phyloP scores from a whole-genome alignment of 73 alveolate species.

The Tetrahymena elliotti region DNA sequence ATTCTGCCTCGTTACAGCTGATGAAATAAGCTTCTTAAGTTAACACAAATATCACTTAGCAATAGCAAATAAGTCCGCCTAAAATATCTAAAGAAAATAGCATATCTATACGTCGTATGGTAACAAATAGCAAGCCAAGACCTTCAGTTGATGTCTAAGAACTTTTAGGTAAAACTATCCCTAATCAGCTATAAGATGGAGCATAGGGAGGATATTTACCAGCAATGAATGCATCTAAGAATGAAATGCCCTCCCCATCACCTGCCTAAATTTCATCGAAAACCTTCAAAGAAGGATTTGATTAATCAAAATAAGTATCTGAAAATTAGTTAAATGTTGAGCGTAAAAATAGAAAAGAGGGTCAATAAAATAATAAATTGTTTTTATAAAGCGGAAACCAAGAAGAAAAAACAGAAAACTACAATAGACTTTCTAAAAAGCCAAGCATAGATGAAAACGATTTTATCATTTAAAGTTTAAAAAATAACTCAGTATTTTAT shows the following conservation, averaged over 20 bases:
- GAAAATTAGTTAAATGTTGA: background rate
- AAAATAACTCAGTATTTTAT: constrained; percentile 23
- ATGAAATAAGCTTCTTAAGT: background rate
- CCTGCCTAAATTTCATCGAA: background rate
- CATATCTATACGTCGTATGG: background rate
- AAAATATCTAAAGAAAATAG: background rate
- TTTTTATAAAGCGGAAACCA: constrained; percentile 16
- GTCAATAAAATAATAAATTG: constrained; percentile 2
- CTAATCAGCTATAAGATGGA: background rate
- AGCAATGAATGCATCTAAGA: background rate
- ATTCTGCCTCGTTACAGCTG: background rate
- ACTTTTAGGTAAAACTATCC: background rate
- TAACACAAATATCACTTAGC: background rate
- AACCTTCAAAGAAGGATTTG: background rate
- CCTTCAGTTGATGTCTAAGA: background rate
- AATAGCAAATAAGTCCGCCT: background rate
- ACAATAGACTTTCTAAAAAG: background rate
- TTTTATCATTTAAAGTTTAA: constrained; percentile 8
- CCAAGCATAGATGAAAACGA: constrained; percentile 13
- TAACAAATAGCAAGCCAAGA: background rate
- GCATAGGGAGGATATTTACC: background rate
- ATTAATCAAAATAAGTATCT: background rate
- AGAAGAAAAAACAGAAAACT: constrained; percentile 21
- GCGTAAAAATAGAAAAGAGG: constrained; percentile 37
- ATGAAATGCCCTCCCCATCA: background rate